Evolutionary conservation across 2,329 filamentous ascomycete genomes (phyloP).

Genomic region (Penicillium sp.): DNA sequence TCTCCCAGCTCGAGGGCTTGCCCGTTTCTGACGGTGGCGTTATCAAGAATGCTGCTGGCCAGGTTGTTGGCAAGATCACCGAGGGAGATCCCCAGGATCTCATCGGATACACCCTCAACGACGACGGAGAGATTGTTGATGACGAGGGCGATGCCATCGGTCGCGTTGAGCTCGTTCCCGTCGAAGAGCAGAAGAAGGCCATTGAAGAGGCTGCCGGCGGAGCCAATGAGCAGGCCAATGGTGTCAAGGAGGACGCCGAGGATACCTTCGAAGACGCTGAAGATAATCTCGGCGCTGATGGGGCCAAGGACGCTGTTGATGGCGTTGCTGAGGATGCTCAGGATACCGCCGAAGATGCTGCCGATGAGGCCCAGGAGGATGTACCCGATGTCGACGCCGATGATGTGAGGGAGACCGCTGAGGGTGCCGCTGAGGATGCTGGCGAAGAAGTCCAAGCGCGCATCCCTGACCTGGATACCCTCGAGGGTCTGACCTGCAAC

Average conservation of each 20-base stretch:
- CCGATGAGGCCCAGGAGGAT: conserved; percentile 7
- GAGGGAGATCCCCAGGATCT: conserved; percentile 40
- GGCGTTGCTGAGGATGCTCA: not conserved
- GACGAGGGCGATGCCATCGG: conserved; percentile 40
- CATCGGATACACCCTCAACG: conserved; percentile 41
- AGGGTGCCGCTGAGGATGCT: conserved; percentile 26
- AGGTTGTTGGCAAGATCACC: conserved; percentile 39
- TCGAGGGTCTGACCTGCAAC: conserved; percentile 42
- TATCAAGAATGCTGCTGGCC: conserved; percentile 48
- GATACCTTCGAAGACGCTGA: conserved; percentile 24
- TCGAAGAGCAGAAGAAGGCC: conserved; percentile 30
- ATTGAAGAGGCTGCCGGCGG: conserved; percentile 47
- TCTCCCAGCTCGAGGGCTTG: conserved; percentile 37
- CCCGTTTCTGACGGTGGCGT: conserved; percentile 54
- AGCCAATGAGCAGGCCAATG: conserved; percentile 48
- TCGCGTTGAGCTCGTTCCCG: conserved; percentile 27
- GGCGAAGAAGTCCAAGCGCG: conserved; percentile 22
- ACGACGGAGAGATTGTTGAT: conserved; percentile 42
- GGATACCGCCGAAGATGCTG: not conserved
- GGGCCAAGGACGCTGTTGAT: conserved; percentile 16
- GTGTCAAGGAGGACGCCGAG: conserved; percentile 47
- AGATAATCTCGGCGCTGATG: conserved; percentile 21
- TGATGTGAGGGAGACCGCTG: conserved; percentile 15
- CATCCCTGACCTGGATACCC: conserved; percentile 4
- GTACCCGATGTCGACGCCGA: conserved; percentile 26